Conservation (phyloP, 495 filamentous ascomycete genomes). For the Penicillium coprophilum region DNA sequence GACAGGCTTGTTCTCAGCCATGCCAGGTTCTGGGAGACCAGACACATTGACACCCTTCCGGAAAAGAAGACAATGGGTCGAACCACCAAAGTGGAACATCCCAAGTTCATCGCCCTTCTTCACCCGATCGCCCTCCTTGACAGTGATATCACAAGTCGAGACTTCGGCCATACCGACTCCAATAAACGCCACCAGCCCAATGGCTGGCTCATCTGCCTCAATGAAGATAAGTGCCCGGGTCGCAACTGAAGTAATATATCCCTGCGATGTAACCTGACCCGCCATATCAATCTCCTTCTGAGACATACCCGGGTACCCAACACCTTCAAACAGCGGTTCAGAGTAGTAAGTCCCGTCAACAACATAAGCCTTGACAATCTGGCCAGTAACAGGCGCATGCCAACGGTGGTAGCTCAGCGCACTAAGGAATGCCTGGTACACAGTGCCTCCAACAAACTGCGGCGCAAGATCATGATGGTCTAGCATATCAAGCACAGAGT, state of each 20-base stretch:
- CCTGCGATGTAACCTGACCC: slow-evolving; percentile 62
- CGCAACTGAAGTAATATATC: slow-evolving; percentile 57
- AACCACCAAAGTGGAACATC: slow-evolving; percentile 76
- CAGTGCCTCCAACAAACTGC: slow-evolving; percentile 58
- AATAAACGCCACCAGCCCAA: slow-evolving; percentile 66
- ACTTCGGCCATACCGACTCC: slow-evolving; percentile 72
- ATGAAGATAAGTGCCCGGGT: slow-evolving; percentile 68
- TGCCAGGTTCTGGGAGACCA: slow-evolving; percentile 51
- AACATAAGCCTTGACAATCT: slow-evolving; percentile 53
- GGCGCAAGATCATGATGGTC: slow-evolving; percentile 48
- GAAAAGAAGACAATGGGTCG: slow-evolving; percentile 63
- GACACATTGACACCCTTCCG: slow-evolving; percentile 29
- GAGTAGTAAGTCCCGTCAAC: slow-evolving; percentile 66
- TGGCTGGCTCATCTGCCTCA: slow-evolving; percentile 63
- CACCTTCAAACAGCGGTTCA: slow-evolving; percentile 56
- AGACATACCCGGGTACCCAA: slow-evolving; percentile 39
- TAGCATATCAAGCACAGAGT: slow-evolving; percentile 64
- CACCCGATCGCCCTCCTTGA: slow-evolving; percentile 58
- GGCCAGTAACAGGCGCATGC: slow-evolving; percentile 64
- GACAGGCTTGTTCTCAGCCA: slow-evolving; percentile 58
- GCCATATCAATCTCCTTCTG: slow-evolving; percentile 55
- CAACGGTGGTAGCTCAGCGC: slow-evolving; percentile 69
- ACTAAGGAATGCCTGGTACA: slow-evolving; percentile 69
- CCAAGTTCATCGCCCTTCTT: slow-evolving; percentile 66
- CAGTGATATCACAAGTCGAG: slow-evolving; percentile 65